Conservation (phyloP, 768 basidiomycete genomes). For the Lactifluus hygrophoroides region DNA sequence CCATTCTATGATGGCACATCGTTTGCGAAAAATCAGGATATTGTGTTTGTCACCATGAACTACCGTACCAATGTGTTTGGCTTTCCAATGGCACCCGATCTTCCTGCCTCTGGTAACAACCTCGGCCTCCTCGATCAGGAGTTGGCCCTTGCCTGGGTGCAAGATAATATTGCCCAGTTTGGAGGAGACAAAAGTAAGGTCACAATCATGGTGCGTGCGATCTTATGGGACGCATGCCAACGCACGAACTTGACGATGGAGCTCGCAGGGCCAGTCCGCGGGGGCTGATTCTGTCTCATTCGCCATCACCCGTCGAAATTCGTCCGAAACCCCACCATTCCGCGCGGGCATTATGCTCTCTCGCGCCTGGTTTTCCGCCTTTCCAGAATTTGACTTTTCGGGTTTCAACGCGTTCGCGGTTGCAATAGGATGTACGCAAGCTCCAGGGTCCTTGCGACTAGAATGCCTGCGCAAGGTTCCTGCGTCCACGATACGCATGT, state of each 20-base stretch:
- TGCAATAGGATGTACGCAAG: constrained; percentile 18
- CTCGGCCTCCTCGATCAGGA: neutral
- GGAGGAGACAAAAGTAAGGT: constrained; percentile 46
- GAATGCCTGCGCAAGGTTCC: constrained; percentile 22
- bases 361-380: neutral
- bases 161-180: constrained; percentile 44
- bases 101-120: neutral
- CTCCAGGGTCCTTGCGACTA: constrained; percentile 19
- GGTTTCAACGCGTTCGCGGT: constrained; percentile 1
- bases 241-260: neutral
- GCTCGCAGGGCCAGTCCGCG: constrained; percentile 6
- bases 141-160: neutral
- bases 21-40: constrained; percentile 5
- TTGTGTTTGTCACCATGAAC: constrained; percentile 8
- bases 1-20: constrained; percentile 2
- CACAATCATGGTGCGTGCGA: constrained; percentile 23
- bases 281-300: neutral
- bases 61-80: constrained; percentile 11
- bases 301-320: neutral
- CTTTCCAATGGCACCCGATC: constrained; percentile 1
- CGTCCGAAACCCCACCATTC: neutral
- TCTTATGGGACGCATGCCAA: constrained; percentile 7
- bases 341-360: constrained; percentile 8
- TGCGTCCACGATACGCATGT: constrained; percentile 18
- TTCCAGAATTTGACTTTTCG: neutral